Base-by-base conservation (phyloP, 2,329 filamentous ascomycete species). In the Berkeleyomyces basicola region DNA sequence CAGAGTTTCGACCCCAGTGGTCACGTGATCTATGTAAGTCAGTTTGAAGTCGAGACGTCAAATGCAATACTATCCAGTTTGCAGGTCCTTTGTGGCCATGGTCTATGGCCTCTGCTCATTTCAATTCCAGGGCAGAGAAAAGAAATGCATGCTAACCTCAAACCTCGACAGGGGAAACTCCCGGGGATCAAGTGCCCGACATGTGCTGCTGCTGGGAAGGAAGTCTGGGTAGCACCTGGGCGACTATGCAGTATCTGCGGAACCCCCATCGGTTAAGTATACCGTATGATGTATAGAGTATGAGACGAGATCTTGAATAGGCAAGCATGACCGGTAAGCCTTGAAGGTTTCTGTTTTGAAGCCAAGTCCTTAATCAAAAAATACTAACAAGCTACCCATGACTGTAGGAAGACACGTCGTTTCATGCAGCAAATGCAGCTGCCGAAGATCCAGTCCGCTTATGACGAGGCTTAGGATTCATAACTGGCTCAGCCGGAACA, bases 141-240 rank as follows among this genome's bases (percentile, higher is more conserved):
- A 23, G 23, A 23, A 23, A 23, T 23, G 2, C 23, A 23, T 23
- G 23, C 23, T 23, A 23, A 23, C 23, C 2, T 23, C 23, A 23
- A 33, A 2, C 11, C 9, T 53, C 1, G 2, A 53, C 33, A 65
- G 64, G 65, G 65, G 31, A 65, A 49, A n/a, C 74, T 79, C 64
- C 75, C 79, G 3, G 79, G 79, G 7, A 77, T 79, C 36, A 73
- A 74, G 67, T 82, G 79, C 68, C 78, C 78, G 58, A 80, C 74
- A 3, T 82, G 79, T 67, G 73, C 74, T 59, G 68, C 71, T 49
- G 71, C 73, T 55, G 79, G 79, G 64, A 73, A 76, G 65, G 79
- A 81, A 67, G 77, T 78, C 51, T 82, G 79, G 79, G 79, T 82
- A 33, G 78, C 80, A 65, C 78, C 78, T 40, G 79, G 79, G 61